Percentiles rank a stretch among this genome's conserved stretches.
These are phyloP conservation scores for Candida insectorum DNA, from an alignment of 805 yeast species.

Conservation along the genomic window DNA sequence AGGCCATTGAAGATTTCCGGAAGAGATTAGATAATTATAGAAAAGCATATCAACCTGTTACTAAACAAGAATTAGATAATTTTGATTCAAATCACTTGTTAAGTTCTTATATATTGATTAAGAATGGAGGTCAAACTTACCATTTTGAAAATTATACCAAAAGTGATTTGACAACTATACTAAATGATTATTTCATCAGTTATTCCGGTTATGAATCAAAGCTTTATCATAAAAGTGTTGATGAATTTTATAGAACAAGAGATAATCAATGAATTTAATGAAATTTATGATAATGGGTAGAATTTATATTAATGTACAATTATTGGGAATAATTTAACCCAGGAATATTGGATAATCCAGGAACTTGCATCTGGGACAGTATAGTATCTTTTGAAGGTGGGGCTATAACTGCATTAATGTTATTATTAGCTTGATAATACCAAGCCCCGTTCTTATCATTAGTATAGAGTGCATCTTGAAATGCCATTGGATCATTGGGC, in stretches of 20 bases:
- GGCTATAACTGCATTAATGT: conserved; percentile 39
- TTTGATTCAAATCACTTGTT: conserved; percentile 12
- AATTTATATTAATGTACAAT: neutral
- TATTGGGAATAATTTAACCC: conserved; percentile 13
- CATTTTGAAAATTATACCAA: conserved; percentile 7
- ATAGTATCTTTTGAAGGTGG: conserved; percentile 13
- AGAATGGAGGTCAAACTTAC: conserved; percentile 24
- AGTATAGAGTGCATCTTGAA: conserved; percentile 78
- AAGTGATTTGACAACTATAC: conserved; percentile 7
- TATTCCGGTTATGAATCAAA: conserved; percentile 22
- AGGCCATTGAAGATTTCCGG: conserved; percentile 58
- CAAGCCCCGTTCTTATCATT: conserved; percentile 46
- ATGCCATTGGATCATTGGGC: conserved; percentile 83
- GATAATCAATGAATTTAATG: conserved; percentile 1
- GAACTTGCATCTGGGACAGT: conserved; percentile 7
- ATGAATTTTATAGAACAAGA: conserved; percentile 16
- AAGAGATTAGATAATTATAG: conserved; percentile 52
- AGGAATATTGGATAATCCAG: conserved; percentile 17
- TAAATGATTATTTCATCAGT: conserved; percentile 9
- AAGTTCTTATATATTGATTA: conserved; percentile 20
- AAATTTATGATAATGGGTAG: neutral
- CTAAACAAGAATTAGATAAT: conserved; percentile 19
- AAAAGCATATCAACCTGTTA: conserved; percentile 29
- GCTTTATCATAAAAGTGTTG: conserved; percentile 22
- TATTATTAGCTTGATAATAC: conserved; percentile 46